Evolutionary conservation across 805 yeast genomes (phyloP).

Genomic region (Sugiyamaella boreocaroliniensis): DNA sequence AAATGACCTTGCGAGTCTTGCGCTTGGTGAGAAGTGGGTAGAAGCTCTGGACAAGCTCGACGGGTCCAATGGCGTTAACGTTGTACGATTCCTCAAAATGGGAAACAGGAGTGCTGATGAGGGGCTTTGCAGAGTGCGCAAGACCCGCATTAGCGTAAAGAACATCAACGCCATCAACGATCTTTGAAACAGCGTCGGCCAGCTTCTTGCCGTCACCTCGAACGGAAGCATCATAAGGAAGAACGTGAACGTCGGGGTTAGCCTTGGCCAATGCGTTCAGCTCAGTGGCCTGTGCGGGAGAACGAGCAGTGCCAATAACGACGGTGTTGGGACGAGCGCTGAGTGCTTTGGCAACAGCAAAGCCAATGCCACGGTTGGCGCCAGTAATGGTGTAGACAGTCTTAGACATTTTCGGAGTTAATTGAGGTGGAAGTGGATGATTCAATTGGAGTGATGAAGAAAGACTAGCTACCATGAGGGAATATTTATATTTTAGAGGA

Average conservation of each 20-base stretch:
- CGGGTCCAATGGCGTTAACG: not conserved
- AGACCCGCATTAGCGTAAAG: not conserved
- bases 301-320: constrained; percentile 26
- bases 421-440: too few species aligned
- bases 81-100: not conserved
- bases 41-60: not conserved
- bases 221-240: constrained; percentile 20
- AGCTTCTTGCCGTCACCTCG: not conserved
- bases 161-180: not conserved
- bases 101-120: not conserved
- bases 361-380: constrained; percentile 33
- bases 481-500: too few species aligned
- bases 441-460: too few species aligned
- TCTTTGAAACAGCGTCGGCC: not conserved
- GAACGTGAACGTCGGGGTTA: constrained; percentile 20
- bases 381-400: constrained; percentile 32
- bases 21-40: not conserved
- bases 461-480: too few species aligned
- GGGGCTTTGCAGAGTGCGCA: not conserved
- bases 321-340: constrained; percentile 19
- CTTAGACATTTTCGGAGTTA: constrained; percentile 12
- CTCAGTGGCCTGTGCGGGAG: constrained; percentile 11
- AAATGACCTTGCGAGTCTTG: not conserved
- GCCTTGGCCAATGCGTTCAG: constrained; percentile 9
- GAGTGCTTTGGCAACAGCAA: constrained; percentile 28